Evolutionary conservation across 306 rosid genomes (phyloP), one percentile per base, ranked within the genome.

Genomic region (Cyclanthera cordifolia): DNA sequence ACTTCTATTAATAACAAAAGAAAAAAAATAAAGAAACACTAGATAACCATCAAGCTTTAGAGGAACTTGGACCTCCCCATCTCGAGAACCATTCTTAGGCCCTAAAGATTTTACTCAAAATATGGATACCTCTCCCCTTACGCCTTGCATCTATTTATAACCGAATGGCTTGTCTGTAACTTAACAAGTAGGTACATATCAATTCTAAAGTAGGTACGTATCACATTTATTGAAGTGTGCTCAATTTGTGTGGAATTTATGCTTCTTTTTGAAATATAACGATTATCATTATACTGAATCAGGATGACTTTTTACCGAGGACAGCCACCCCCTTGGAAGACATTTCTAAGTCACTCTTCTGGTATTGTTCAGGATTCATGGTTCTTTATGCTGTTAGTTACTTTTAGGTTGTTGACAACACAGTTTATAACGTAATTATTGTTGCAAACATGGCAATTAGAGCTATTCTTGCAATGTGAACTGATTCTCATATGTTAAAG

Each of bases 261-360:
- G 25, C 54, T 27, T 68, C 17, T n/a, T 5, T 17, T 68, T 27
- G 8, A 27, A 48, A 28, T 9, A 27, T 66, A 68, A 85, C 67
- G 20, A 10, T 64, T 68, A 43, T 76, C 34, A 48, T 76, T 72
- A 68, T 73, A 52, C 47, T 70, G 77, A 56, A 75, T 75, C 86
- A 91, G 97, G 97, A 91, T 83, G 97, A 91, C 81, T 91, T 91
- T 82, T 82, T 91, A 69, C 96, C 97, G 13, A 84, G 97, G 82
- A 91, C 96, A 10, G 97, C 97, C 67, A 91, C 97, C 50, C 97
- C 97, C 56, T 81, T 91, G 86, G 97, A 91, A 82, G 97, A 91
- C 83, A 86, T 91, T 76, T 91, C 88, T 85, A 91, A 88, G 87
- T 91, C 96, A 68, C 80, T 91, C 78, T 86, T 88, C 87, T 91